Evolutionary conservation across 2,329 filamentous ascomycete genomes (phyloP).

Genomic region (Alternaria sp.): DNA sequence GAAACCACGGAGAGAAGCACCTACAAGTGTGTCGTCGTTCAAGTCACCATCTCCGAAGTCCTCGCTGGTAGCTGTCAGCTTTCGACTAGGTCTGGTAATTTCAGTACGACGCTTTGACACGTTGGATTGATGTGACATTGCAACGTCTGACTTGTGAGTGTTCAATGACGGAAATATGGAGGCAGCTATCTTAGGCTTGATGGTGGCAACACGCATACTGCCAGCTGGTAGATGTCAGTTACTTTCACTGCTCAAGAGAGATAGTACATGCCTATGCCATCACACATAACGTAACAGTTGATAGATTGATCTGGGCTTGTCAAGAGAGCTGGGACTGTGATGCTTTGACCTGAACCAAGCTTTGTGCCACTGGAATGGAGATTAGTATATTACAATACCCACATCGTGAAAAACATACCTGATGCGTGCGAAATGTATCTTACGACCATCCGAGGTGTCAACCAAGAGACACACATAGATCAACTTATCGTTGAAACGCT

Average conservation of each 20-base stretch:
- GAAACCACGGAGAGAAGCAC: constrained; percentile 49
- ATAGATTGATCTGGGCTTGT: constrained; percentile 66
- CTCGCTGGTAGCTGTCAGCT: constrained; percentile 48
- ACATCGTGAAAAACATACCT: constrained; percentile 51
- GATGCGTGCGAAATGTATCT: constrained; percentile 73
- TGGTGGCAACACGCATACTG: constrained; percentile 62
- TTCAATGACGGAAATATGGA: constrained; percentile 54
- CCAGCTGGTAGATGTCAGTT: constrained; percentile 57
- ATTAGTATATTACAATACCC: constrained; percentile 4
- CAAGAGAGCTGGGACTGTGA: constrained; percentile 68
- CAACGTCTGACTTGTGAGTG: constrained; percentile 20
- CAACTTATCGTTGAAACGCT: constrained; percentile 69
- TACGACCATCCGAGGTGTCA: constrained; percentile 72
- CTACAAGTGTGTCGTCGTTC: constrained; percentile 63
- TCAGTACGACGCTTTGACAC: constrained; percentile 44
- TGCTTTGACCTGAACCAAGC: constrained; percentile 68
- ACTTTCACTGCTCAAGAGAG: rapidly evolving
- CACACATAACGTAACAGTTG: constrained; percentile 78
- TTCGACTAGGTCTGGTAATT: constrained; percentile 14
- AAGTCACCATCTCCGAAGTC: constrained; percentile 64
- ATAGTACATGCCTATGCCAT: constrained; percentile 72
- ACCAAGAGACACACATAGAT: constrained; percentile 79
- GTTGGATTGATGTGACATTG: constrained; percentile 33
- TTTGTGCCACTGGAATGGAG: constrained; percentile 68
- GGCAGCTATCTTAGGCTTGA: constrained; percentile 60